Base-by-base conservation (phyloP, 2,329 filamentous ascomycete genomes). In the Parafenestella ontariensis region DNA sequence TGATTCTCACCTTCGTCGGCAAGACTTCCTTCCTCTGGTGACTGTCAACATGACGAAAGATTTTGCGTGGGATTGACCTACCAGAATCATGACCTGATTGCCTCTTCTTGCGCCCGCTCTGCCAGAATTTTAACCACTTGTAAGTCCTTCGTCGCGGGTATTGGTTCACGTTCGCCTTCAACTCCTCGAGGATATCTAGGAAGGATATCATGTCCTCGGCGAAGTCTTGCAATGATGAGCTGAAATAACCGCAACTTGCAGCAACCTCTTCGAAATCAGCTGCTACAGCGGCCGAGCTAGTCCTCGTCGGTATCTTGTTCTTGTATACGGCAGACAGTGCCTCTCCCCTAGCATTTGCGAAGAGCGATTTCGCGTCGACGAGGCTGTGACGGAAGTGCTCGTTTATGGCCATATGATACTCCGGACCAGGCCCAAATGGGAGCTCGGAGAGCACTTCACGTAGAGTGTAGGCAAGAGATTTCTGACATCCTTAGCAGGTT, bases 221-320 rank as follows among this genome's bases (percentile, higher is more conserved):
- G 69, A 98, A 94, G 63, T 95, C 90, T 59, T 95, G 86, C 23
- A 99, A 81, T 39, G 90, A 96, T 72, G 95, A 97, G 70, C 91
- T 94, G 71, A 98, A 99, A 76, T 98, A 93, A 0, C 95, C 94
- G 69, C 95, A 99, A 52, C 93, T 96, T n/a, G 95, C 94, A 36
- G 94, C 93, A 10, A 98, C 93, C 75, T 99, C 95, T 73, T 99
- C 95, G 52, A 96, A 92, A 73, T 98, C 95, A 2, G 94, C 95
- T 70, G 96, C 89, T 8, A 94, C 84, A 58, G 89, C 89, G 47
- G 91, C 83, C 0, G 89, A 88, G 37, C 87, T 84, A 3, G 87
- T 81, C 53, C 86, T 86, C 10, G 85, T 86, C 34, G 92, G 81
- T 64, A 92, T 88, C 56, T 92, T 92, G 46, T 85, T 90, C 59